These are phyloP conservation scores for Aphanomyces invadans DNA, from an alignment of 352 stramenopile species.

Conservation along the genomic window DNA sequence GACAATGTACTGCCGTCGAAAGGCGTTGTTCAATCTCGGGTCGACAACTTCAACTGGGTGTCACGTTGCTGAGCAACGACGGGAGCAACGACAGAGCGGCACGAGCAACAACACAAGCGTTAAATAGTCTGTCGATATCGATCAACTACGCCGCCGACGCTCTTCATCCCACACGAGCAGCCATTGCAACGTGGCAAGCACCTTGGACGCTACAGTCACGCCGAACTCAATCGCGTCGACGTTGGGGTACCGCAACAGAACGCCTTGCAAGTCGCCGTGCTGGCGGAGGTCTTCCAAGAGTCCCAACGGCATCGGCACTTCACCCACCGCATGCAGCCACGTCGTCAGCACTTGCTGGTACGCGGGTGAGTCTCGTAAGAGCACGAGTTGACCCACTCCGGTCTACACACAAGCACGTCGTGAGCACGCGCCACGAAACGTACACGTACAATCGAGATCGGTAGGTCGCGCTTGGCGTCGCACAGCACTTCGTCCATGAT, in stretches of 20 bases:
- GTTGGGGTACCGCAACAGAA: constrained; percentile 49
- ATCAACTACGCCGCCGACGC: constrained; percentile 12
- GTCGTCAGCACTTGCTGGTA: constrained; percentile 52
- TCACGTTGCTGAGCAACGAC: no score
- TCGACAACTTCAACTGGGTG: not conserved
- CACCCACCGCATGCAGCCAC: constrained; percentile 29
- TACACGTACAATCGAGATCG: not conserved
- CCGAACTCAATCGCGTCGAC: constrained; percentile 68
- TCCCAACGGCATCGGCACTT: constrained; percentile 39
- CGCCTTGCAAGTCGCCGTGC: constrained; percentile 78
- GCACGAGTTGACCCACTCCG: constrained; percentile 43
- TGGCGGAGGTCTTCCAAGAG: constrained; percentile 52
- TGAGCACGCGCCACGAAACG: not conserved
- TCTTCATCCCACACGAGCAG: constrained; percentile 55
- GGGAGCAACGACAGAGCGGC: no score
- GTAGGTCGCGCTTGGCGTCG: constrained; percentile 60
- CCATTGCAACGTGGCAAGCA: constrained; percentile 57
- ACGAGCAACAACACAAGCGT: no score
- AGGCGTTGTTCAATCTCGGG: not conserved
- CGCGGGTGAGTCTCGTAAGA: constrained; percentile 57
- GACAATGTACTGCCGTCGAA: not conserved
- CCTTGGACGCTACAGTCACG: constrained; percentile 66
- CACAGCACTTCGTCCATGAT: constrained; percentile 80
- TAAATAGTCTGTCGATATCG: constrained; percentile 8
- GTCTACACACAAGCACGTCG: not conserved